These are phyloP conservation scores for Moesziomyces aphidis DNA, from an alignment of 1,284 basidiomycete genomes.

Conservation along the genomic window DNA sequence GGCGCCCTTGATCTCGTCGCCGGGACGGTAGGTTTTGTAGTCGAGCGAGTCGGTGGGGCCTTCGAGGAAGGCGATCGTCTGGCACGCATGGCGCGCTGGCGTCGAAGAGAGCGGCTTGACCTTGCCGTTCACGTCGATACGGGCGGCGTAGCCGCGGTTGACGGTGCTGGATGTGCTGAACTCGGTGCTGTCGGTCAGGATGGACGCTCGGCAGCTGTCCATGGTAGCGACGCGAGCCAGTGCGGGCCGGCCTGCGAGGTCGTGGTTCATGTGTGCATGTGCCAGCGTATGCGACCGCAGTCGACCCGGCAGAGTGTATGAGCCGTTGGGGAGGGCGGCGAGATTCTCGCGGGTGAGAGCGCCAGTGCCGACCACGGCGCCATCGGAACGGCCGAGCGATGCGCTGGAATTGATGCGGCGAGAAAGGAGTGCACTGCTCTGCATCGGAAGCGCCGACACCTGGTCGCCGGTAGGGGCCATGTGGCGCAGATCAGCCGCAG, in stretches of 20 bases:
- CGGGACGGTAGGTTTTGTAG: slow-evolving; percentile 51
- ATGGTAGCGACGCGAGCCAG: slow-evolving; percentile 31
- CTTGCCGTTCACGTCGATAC: slow-evolving; percentile 50
- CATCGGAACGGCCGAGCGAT: slow-evolving; percentile 12
- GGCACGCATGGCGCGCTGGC: slow-evolving; percentile 30
- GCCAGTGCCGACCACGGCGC: slow-evolving; percentile 5
- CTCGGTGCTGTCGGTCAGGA: slow-evolving; percentile 43
- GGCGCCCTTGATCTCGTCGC: slow-evolving; percentile 48
- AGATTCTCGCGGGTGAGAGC: slow-evolving; percentile 35
- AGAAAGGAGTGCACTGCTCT: slow-evolving; percentile 9
- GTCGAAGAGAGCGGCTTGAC: slow-evolving; percentile 40
- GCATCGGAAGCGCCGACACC: slow-evolving; percentile 6
- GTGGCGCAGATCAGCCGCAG: slow-evolving; percentile 17
- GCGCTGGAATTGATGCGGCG: slow-evolving; percentile 4
- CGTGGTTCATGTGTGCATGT: slow-evolving; percentile 4
- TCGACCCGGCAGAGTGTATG: slow-evolving; percentile 18
- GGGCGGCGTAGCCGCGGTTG: slow-evolving; percentile 48
- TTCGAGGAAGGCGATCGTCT: slow-evolving; percentile 50
- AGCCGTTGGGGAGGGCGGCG: slow-evolving; percentile 17
- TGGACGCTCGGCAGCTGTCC: slow-evolving; percentile 39
- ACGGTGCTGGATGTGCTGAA: slow-evolving; percentile 53
- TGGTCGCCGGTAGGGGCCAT: background rate
- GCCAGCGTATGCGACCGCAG: slow-evolving; percentile 16
- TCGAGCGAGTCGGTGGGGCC: slow-evolving; percentile 44
- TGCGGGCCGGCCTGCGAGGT: slow-evolving; percentile 1